A percentile compares a stretch with the other conserved stretches of the same genome.
Evolutionary conservation across 2,329 filamentous ascomycete species (phyloP).

Genomic region (Parastagonospora avenae): DNA sequence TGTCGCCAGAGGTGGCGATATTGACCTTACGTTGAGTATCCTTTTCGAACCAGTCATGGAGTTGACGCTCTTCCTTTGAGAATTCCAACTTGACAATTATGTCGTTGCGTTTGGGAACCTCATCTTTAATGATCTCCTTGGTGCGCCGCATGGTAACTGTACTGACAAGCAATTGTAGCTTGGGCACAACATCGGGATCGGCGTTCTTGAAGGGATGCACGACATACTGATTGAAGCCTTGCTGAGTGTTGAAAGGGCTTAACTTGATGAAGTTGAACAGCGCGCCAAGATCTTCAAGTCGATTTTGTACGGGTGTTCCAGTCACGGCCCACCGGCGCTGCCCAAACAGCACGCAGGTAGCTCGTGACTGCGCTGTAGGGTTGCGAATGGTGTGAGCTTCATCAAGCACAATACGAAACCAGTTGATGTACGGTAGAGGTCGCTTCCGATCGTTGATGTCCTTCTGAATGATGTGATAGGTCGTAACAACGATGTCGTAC

Average conservation of each 20-base stretch:
- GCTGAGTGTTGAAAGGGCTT: conserved; percentile 80
- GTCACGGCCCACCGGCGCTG: conserved; percentile 95
- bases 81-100: conserved; percentile 76
- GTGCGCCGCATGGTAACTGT: conserved; percentile 91
- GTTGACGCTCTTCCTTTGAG: conserved; percentile 70
- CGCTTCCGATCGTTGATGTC: conserved; percentile 68
- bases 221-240: conserved; percentile 78
- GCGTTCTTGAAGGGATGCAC: conserved; percentile 85
- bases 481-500: conserved; percentile 88
- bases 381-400: conserved; percentile 96
- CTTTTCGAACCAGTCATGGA: conserved; percentile 85
- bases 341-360: conserved; percentile 78
- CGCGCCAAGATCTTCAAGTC: conserved; percentile 81
- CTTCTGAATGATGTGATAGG: conserved; percentile 84
- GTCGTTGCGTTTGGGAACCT: conserved; percentile 74
- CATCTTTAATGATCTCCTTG: conserved; percentile 73
- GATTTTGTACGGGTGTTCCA: conserved; percentile 93
- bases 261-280: conserved; percentile 84
- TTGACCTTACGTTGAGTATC: conserved; percentile 81
- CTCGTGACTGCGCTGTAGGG: conserved; percentile 81
- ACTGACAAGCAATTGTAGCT: conserved; percentile 86
- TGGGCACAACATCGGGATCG: conserved; percentile 81
- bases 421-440: conserved; percentile 78
- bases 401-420: conserved; percentile 92
- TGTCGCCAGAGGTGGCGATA: conserved; percentile 69